Evolutionary conservation across 108 stramenopile genomes (phyloP).

Genomic region (Fragilaria radians): DNA sequence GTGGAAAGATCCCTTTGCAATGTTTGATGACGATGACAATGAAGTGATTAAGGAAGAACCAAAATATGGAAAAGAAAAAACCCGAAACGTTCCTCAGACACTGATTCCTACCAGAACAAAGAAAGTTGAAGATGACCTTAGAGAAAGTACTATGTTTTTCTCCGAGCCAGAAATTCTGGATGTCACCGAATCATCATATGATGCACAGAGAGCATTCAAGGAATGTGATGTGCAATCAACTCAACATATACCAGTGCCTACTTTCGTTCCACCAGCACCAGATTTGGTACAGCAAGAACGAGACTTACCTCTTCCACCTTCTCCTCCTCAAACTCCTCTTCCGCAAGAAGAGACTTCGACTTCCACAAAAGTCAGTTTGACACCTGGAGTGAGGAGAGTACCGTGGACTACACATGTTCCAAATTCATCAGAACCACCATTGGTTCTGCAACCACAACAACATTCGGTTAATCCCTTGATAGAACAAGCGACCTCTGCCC

Average conservation of each 20-base stretch:
- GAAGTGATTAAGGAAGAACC: background rate
- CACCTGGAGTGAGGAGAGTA: too few species aligned
- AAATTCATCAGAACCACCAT: too few species aligned
- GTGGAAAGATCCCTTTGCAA: conserved; percentile 27
- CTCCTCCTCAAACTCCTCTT: background rate
- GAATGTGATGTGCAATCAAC: too few species aligned
- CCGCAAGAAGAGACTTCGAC: background rate
- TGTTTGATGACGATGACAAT: conserved; percentile 20
- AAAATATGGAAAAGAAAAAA: background rate
- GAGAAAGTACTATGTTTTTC: background rate
- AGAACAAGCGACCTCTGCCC: background rate
- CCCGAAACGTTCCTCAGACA: background rate
- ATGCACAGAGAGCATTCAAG: too few species aligned
- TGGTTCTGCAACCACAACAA: too few species aligned
- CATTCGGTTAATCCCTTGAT: background rate
- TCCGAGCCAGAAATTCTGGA: background rate
- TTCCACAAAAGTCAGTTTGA: background rate
- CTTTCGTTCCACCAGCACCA: background rate
- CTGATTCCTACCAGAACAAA: background rate
- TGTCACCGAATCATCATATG: background rate
- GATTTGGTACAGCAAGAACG: background rate
- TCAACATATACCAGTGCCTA: background rate
- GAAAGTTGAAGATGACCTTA: background rate
- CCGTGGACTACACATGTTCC: too few species aligned
- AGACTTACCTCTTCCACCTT: background rate